Percentiles rank a stretch among this genome's conserved stretches.
Evolutionary conservation across 1,284 basidiomycete genomes (phyloP).

Genomic region (Coniophora puteana): DNA sequence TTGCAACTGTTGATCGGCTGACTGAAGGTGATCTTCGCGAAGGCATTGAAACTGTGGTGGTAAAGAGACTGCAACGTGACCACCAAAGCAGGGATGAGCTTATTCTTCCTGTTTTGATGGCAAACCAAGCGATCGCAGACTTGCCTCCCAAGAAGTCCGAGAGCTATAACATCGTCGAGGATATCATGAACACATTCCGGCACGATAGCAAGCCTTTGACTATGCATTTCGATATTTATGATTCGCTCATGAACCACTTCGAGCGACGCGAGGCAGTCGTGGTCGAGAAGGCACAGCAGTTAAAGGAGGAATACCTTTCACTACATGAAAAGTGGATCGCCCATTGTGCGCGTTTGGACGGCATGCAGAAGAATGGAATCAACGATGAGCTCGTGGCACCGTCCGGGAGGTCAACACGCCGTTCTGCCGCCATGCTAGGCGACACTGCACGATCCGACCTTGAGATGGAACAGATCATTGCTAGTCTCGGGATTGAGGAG

Average conservation of each 20-base stretch:
- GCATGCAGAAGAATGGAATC: slow-evolving; percentile 24
- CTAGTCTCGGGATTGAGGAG: slow-evolving; percentile 88
- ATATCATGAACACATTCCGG: no score
- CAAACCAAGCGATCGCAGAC: slow-evolving; percentile 47
- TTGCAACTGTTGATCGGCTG: no score
- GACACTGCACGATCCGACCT: slow-evolving; percentile 93
- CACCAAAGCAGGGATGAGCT: slow-evolving; percentile 57
- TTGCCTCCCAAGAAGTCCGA: slow-evolving; percentile 8
- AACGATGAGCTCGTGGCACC: slow-evolving; percentile 41
- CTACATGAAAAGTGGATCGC: slow-evolving; percentile 70
- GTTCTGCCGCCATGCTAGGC: slow-evolving; percentile 68
- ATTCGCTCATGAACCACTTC: slow-evolving; percentile 50
- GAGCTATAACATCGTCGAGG: no score
- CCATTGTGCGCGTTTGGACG: slow-evolving; percentile 68
- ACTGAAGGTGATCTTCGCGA: no score
- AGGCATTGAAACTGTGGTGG: slow-evolving; percentile 57
- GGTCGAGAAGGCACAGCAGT: slow-evolving; percentile 48
- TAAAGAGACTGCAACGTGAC: slow-evolving; percentile 55
- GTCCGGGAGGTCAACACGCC: slow-evolving; percentile 64
- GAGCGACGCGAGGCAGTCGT: slow-evolving; percentile 46
- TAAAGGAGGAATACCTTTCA: slow-evolving; percentile 65
- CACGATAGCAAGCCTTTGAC: slow-evolving; percentile 33
- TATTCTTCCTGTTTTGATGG: slow-evolving; percentile 55
- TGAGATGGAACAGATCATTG: slow-evolving; percentile 97
- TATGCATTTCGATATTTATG: slow-evolving; percentile 43